Evolutionary conservation across 768 basidiomycete genomes (phyloP), one percentile per base, ranked within the genome.

Genomic region (Inosperma sp.): DNA sequence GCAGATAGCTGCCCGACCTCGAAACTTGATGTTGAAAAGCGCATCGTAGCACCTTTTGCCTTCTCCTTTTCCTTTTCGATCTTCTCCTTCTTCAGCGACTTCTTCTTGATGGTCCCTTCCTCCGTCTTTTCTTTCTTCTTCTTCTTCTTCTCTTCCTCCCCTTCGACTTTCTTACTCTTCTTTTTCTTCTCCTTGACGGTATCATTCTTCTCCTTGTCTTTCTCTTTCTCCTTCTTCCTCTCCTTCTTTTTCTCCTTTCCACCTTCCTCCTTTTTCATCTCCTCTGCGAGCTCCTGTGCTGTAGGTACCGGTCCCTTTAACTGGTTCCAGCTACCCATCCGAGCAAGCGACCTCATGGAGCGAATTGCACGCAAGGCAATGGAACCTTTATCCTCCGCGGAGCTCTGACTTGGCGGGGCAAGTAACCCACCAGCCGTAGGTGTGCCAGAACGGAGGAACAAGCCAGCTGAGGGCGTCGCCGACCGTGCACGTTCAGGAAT

Each of bases 351-450:
- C 22, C 83, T 74, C 56, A 92, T 82, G 12, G 83, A 84, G 35
- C 84, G 75, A 71, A 91, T 90, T 4, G 88, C 88, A 5, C 88
- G 79, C 23, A 90, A 51, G 0, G 88, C 88, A 35, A 91, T 86
- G 0, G 85, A 88, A 25, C 77, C 80, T 23, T 53, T 59, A 29
- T 48, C 40, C 19, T 54, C 31, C 46, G 44, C 58, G 57, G n/a
- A 58, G 27, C 30, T 53, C 53, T 31, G 52, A 8, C 60, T 56
- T 3, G 60, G 70, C 16, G 71, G 70, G 2, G 72, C 71, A 21
- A 73, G 67, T 0, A 76, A 50, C 9, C 71, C 70, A 16, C 63
- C 68, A 25, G 50, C 25, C 0, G 59, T 69, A 13, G 62, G 62
- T 22, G 62, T 66, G 7, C 63, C 65, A 1, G 74, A 62, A 30